Conservation (phyloP, 2,329 filamentous ascomycete genomes). For the Stagonosporopsis vannaccii region DNA sequence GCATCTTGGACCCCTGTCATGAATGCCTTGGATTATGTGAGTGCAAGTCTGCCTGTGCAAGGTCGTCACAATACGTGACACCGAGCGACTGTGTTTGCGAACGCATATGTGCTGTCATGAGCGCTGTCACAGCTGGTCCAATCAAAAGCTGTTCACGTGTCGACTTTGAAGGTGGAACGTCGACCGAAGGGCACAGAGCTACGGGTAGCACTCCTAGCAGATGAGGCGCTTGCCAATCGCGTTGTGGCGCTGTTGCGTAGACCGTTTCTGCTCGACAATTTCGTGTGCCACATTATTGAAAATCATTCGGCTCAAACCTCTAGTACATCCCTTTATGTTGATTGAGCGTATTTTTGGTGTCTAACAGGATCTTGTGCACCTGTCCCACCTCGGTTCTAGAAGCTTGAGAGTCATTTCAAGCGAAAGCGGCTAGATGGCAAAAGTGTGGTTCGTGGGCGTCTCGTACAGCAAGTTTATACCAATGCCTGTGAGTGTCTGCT, state of each 20-base stretch:
- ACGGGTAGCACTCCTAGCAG: constrained; percentile 5
- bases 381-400: constrained; percentile 8
- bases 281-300: constrained; percentile 21
- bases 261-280: constrained; percentile 8
- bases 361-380: constrained; percentile 11
- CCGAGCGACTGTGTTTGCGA: not conserved
- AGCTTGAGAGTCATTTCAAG: constrained; percentile 2
- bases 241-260: constrained; percentile 21
- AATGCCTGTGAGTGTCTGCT: not conserved
- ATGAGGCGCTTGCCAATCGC: constrained; percentile 16
- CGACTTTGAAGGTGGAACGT: constrained; percentile 7
- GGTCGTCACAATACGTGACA: constrained; percentile 5
- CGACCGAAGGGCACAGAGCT: constrained; percentile 8
- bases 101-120: not conserved
- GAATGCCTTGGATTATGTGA: not conserved
- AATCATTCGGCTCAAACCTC: constrained; percentile 7
- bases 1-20: not conserved
- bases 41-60: not conserved
- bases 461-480: not conserved
- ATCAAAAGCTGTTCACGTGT: constrained; percentile 1
- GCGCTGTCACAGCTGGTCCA: constrained; percentile 1
- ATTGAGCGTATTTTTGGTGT: not conserved
- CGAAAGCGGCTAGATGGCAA: not conserved
- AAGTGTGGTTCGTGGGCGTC: constrained; percentile 1
- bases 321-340: constrained; percentile 1